Evolutionary conservation across 805 yeast genomes (phyloP), one percentile per base, ranked within the genome.

Genomic region (Candida silvatica): DNA sequence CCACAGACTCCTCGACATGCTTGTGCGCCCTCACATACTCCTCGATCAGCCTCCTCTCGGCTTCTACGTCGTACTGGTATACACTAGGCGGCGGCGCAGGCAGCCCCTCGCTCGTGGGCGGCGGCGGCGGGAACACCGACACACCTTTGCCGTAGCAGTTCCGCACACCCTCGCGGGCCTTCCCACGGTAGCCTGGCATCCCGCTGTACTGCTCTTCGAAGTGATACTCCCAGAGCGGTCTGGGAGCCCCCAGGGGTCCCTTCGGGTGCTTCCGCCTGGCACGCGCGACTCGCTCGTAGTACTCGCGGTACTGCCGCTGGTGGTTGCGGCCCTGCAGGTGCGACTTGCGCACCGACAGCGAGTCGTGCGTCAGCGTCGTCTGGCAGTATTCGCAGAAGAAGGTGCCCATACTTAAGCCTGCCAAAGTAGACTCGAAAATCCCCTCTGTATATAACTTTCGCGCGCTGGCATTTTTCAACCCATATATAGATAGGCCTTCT

Each of bases 341-440:
- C 28, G 86, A 77, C 49, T 80, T 79, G 17, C 95, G 61, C 36
- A 86, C 95, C 59, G 92, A 80, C 47, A 75, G 64, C n/a, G 92
- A 80, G 56, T 85, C 95, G 53, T 86, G 95, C 2, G 95, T 86
- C 38, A 87, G 61, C 47, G 80, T 80, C 15, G 86, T 74, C 50
- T 76, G 76, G 54, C 95, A 86, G 53, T 85, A 86, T 46, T 81
- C 92, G 57, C 95, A 86, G 59, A 79, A 81, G 54, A 78, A 82
- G 43, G 78, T 71, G 3, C 77, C 80, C 87, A 80, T 77, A 12
- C 27, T 12, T 4, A 9, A 16, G 29, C 24, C 11, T 26, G 11
- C 16, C 14, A 12, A n/a, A n/a, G 11, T 7, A 12, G 7, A 26
- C 16, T 26, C 16, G 14, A 23, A 23, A 23, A 23, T 23, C 12